Evolutionary conservation across 2,329 filamentous ascomycete genomes (phyloP).

Genomic region (Kalmusia sp.): DNA sequence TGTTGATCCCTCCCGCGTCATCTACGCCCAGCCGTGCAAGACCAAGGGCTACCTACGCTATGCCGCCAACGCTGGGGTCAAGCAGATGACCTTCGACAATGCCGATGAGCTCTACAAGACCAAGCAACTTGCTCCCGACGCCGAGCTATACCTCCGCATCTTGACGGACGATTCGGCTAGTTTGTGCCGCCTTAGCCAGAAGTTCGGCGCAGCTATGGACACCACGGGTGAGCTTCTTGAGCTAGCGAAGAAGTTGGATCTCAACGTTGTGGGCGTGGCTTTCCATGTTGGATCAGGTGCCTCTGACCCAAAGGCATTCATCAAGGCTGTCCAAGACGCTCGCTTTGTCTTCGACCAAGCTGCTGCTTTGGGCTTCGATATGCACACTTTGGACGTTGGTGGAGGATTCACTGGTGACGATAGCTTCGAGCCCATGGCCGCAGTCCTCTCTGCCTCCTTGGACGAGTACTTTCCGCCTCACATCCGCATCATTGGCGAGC

Average conservation of each 20-base stretch:
- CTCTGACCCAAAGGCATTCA: conserved; percentile 89
- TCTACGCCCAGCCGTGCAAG: conserved; percentile 99
- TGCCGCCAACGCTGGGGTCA: conserved; percentile 82
- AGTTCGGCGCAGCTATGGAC: conserved; percentile 93
- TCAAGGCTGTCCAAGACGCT: conserved; percentile 89
- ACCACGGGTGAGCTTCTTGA: conserved; percentile 77
- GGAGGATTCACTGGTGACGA: conserved; percentile 92
- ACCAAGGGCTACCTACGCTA: conserved; percentile 97
- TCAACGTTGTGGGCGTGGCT: conserved; percentile 94
- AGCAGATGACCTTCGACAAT: conserved; percentile 99
- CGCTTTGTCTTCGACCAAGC: conserved; percentile 89
- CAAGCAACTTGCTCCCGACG: conserved; percentile 86
- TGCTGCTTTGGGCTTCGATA: conserved; percentile 73
- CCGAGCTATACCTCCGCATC: conserved; percentile 93
- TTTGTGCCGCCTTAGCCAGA: conserved; percentile 93
- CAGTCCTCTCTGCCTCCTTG: conserved; percentile 77
- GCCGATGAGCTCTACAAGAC: conserved; percentile 98
- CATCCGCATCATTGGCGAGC: conserved; percentile 91
- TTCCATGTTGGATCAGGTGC: conserved; percentile 98
- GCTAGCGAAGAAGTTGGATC: conserved; percentile 79
- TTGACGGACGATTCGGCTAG: conserved; percentile 95
- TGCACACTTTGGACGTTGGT: conserved; percentile 91
- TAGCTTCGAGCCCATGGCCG: conserved; percentile 89
- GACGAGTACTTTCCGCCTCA: conserved; percentile 86
- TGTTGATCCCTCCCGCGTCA: conserved; percentile 87